A percentile compares a stretch with the other conserved stretches of the same genome.
phyloP scores from a whole-genome alignment of 441 rosid genomes.

The Corymbia citriodora region DNA sequence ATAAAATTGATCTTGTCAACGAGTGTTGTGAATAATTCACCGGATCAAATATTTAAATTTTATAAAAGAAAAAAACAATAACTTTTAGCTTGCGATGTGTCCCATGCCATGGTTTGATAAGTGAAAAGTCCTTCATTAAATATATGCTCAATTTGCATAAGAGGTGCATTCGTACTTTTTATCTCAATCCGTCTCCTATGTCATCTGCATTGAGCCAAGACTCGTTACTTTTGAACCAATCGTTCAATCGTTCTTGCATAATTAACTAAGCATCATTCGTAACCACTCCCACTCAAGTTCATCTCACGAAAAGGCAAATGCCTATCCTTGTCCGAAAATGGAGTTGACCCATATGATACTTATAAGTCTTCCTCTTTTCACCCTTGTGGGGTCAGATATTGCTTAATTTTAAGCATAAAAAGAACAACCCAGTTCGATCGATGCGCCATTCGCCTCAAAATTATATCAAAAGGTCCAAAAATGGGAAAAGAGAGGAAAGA shows the following conservation, averaged over 20 bases:
- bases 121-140: neutral
- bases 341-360: neutral
- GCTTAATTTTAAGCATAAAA: no score
- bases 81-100: neutral
- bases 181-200: fast-evolving
- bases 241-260: fast-evolving
- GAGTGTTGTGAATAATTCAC: neutral
- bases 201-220: fast-evolving
- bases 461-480: neutral
- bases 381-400: neutral
- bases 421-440: neutral
- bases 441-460: neutral
- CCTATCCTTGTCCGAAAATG: neutral
- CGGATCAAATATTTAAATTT: neutral
- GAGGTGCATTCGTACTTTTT: neutral
- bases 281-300: neutral
- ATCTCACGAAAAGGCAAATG: neutral
- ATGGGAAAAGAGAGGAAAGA: no score
- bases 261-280: neutral
- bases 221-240: neutral
- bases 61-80: fast-evolving
- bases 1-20: neutral
- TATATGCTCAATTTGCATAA: neutral
- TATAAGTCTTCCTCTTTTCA: neutral
- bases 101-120: neutral